Conservation (phyloP, 2,329 filamentous ascomycete genomes). For the Aspergillus piperis region DNA sequence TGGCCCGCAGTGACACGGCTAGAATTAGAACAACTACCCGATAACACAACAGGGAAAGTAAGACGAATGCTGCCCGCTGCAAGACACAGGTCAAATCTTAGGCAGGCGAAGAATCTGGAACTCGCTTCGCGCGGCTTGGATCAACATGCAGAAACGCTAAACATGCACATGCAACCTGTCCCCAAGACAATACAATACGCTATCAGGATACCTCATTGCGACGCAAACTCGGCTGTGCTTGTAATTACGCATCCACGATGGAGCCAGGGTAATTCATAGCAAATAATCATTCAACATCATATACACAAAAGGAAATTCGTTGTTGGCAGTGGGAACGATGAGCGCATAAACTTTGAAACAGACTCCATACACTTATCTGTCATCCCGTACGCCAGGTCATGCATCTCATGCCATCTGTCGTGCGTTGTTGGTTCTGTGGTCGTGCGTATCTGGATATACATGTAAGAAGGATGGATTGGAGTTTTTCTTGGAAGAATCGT, state of each 20-base stretch:
- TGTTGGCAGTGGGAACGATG: neutral
- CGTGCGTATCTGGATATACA: neutral
- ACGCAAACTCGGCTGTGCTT: neutral
- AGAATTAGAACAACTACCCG: neutral
- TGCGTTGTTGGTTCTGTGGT: neutral
- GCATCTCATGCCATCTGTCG: constrained; percentile 2
- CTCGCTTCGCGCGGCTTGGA: neutral
- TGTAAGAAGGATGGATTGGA: neutral
- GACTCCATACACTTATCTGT: neutral
- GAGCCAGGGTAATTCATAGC: neutral
- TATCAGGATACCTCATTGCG: neutral
- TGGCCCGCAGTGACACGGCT: neutral
- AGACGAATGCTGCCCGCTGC: neutral
- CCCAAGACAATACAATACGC: neutral
- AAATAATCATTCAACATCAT: constrained; percentile 3
- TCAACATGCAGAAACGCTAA: neutral
- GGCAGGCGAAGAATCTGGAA: constrained; percentile 1
- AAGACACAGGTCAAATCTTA: constrained; percentile 4
- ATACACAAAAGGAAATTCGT: constrained; percentile 3
- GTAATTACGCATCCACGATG: neutral
- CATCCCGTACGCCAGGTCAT: constrained; percentile 3
- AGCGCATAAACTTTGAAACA: neutral
- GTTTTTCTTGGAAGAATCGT: constrained; percentile 11
- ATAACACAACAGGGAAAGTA: neutral
- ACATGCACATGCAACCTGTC: neutral